Evolutionary conservation across 106 monocot species (phyloP).

Genomic region (Xerophyta viscosa): DNA sequence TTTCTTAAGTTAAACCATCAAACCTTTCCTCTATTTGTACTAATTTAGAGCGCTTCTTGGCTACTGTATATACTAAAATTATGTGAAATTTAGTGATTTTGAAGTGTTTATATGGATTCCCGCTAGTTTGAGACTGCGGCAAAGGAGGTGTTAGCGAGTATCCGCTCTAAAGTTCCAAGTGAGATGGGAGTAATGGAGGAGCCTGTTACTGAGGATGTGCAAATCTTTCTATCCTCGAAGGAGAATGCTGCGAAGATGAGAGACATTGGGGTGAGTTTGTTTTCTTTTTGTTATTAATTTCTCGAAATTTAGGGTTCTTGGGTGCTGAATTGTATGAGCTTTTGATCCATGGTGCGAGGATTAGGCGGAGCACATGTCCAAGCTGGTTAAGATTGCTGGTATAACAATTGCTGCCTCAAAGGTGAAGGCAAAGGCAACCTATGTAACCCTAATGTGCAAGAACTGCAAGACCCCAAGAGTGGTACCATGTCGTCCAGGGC

Average conservation of each 20-base stretch:
- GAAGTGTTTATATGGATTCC: not conserved
- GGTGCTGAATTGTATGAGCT: not conserved
- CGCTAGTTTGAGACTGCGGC: constrained; percentile 85
- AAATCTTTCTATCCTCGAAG: constrained; percentile 84
- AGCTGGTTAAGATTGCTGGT: constrained; percentile 94
- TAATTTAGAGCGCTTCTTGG: too few species aligned
- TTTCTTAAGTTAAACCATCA: too few species aligned
- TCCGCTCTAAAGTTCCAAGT: constrained; percentile 76
- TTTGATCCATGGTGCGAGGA: not conserved
- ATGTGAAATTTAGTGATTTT: not conserved
- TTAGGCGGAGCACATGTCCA: constrained; percentile 93
- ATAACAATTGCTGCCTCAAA: constrained; percentile 90
- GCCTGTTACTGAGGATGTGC: constrained; percentile 83
- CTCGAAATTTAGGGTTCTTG: not conserved
- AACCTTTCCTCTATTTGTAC: too few species aligned
- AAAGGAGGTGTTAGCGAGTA: constrained; percentile 76
- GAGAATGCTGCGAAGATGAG: constrained; percentile 85
- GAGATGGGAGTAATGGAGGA: constrained; percentile 97
- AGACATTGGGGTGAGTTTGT: constrained; percentile 56
- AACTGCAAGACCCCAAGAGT: constrained; percentile 74
- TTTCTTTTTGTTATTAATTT: not conserved
- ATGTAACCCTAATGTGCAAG: constrained; percentile 91
- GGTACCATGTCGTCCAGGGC: constrained; percentile 85
- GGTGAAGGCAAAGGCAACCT: constrained; percentile 96
- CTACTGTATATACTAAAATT: too few species aligned